Evolutionary conservation across 1,284 basidiomycete species (phyloP), one percentile per base, ranked within the genome.

Genomic region (Athelia psychrophila): DNA sequence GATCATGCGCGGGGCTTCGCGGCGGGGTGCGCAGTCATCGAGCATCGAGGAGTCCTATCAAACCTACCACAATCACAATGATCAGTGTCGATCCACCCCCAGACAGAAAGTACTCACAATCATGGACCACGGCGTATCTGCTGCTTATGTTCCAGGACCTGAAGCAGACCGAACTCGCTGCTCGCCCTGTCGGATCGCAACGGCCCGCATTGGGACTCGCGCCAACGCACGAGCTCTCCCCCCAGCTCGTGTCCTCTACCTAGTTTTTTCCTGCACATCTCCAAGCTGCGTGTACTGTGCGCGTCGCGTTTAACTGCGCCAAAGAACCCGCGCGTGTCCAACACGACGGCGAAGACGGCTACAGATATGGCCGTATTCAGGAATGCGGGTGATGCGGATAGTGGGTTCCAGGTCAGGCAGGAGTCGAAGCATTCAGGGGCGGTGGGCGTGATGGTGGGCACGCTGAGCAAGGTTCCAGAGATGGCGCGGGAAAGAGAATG

Each of bases 171-270:
- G 84, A 90, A 61, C 54, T 67, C 19, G 35, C 33, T 15, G 42
- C 54, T 30, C 25, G 47, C 47, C 44, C 58, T 22, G n/a, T 16
- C 38, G 58, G 56, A 23, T 49, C 55, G 35, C 53, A 55, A 30
- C 63, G 59, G 42, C 56, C 67, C 3, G 89, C 87, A 0, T 69
- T 96, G 44, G 75, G 95, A 36, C 78, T 95, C 16, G 86, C 89
- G 0, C 93, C 93, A 0, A 95, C 93, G 0, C 93, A 95, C 65
- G 93, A 95, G 65, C 80, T 96, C 6, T 78, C 88, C 1, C 78
- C 91, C 2, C 93, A 95, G 65, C 75, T 93, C 1, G 79, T 91
- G 0, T 64, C 67, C 0, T 87, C 86, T 54, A 86, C 90, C 1
- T 95, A 95, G 62, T n/a, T 69, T 76, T 2, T 73, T 96, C 1